Evolutionary conservation across 2,329 filamentous ascomycete species (phyloP), one percentile per base, ranked within the genome.

Genomic region (Ascochyta fabae): DNA sequence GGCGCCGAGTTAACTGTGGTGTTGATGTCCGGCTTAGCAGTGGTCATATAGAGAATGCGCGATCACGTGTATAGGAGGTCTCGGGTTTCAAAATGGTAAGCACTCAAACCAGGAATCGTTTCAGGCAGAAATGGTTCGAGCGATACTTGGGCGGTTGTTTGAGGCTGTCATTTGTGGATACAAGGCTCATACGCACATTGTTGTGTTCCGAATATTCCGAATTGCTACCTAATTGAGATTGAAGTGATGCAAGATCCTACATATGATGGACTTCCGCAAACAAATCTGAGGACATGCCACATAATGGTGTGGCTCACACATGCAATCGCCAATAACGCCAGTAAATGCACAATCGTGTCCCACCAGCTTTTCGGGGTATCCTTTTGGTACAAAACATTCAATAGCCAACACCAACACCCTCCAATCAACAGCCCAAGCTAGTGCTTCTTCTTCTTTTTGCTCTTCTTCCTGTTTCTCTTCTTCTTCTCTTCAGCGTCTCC

Each of bases 401-500:
- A 19, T 4, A 27, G 27, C 24, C 39, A n/a, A 31, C n/a, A 24
- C 5, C 19, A n/a, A 36, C 31, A 12, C 24, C 7, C 38, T 16
- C 13, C 15, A 27, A 9, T 15, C 4, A 10, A 39, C 2, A n/a
- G 13, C 24, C 12, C 6, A 9, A n/a, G 6, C 43, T 56, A 56
- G 27, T 57, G 54, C 42, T 67, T 68, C 40, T 61, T 71, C 65
- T 72, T 74, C 64, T 74, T 75, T 56, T 75, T 75, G 61, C 70
- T 71, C 55, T 72, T 76, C 59, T 72, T 76, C 64, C 68, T 69
- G 51, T 72, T 75, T 53, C 71, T 71, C 46, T 58, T 70, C 63
- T 69, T 74, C 59, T 65, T 68, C 61, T 70, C 70, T 39, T 53
- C 63, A 29, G 57, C 59, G 6, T 68, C 69, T 34, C 50, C 67